Base-by-base conservation (phyloP, 768 basidiomycete species). In the Neoboletus brunneissimus region DNA sequence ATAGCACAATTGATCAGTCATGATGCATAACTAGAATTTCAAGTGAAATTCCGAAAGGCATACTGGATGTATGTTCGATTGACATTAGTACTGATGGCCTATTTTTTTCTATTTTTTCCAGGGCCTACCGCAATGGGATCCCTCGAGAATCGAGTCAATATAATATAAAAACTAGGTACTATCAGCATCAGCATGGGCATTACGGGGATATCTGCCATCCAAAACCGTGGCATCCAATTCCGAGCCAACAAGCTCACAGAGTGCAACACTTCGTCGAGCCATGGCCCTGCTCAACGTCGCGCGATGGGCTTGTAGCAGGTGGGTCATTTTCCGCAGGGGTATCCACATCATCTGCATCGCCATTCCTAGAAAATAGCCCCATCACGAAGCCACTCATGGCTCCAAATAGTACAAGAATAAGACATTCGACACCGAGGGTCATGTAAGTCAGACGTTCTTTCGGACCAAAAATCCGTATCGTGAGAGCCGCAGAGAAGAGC, bases 381-480 rank as follows among this genome's bases (percentile, higher is more conserved):
- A 62, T 58, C 32, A 58, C 54, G 12, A 9, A 4, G 22, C 44
- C 10, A 8, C 50, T 23, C 37, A 57, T 52, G 15, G 29, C 1
- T 12, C 2, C 37, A 23, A 53, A 31, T 13, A 48, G 15, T 16
- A 51, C n/a, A 8, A 62, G 50, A 9, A 63, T 40, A 16, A 45
- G 12, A 34, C 31, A 59, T 44, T 59, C 56, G 29, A 45, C 34
- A 3, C 56, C 35, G 12, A 62, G 56, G 18, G 53, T 40, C 34
- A 16, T 9, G 16, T 48, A 22, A n/a, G 48, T 53, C 0, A n/a
- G 40, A 18, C 6, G 43, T 10, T 60, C 20, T 27, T 27, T 50
- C 11, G 51, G 29, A n/a, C 35, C 5, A 16, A 64, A 63, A 3
- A 63, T 52, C 12, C 58, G 53, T 6, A 59, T 15, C 13, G 29